Conservation (phyloP, 2,329 filamentous ascomycete species). For the Rhinocladiella similis region DNA sequence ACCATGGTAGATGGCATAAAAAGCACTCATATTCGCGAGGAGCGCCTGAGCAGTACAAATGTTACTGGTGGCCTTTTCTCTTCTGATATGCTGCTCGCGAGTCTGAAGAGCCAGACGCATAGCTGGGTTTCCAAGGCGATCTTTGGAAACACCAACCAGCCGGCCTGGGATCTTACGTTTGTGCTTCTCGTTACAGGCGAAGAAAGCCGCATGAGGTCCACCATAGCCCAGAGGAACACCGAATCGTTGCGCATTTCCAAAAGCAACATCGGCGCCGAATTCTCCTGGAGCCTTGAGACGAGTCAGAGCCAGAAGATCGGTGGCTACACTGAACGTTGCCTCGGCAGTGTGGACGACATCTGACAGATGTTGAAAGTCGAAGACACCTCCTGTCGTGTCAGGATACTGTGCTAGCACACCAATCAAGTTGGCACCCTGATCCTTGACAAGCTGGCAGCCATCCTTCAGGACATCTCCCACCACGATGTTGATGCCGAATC, state of each 20-base stretch:
- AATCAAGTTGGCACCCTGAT: constrained; percentile 76
- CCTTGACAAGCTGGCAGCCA: constrained; percentile 65
- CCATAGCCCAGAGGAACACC: constrained; percentile 91
- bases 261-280: constrained; percentile 92
- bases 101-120: constrained; percentile 86
- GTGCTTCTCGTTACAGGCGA: constrained; percentile 84
- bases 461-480: constrained; percentile 70
- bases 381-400: constrained; percentile 78
- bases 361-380: constrained; percentile 72
- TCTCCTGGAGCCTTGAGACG: constrained; percentile 86
- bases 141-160: constrained; percentile 87
- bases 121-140: constrained; percentile 77
- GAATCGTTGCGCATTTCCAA: constrained; percentile 87
- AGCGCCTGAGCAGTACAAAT: constrained; percentile 95
- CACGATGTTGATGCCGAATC: constrained; percentile 83
- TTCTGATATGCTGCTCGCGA: constrained; percentile 90
- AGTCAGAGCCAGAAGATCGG: constrained; percentile 84
- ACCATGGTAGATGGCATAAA: constrained; percentile 94
- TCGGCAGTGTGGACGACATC: constrained; percentile 75
- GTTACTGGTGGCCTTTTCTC: constrained; percentile 96
- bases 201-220: constrained; percentile 96
- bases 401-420: constrained; percentile 95
- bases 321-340: constrained; percentile 81
- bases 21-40: constrained; percentile 90
- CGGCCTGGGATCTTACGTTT: constrained; percentile 94